phyloP scores from a whole-genome alignment of 169 alveolate genomes.

The Pseudocohnilembus persalinus region DNA sequence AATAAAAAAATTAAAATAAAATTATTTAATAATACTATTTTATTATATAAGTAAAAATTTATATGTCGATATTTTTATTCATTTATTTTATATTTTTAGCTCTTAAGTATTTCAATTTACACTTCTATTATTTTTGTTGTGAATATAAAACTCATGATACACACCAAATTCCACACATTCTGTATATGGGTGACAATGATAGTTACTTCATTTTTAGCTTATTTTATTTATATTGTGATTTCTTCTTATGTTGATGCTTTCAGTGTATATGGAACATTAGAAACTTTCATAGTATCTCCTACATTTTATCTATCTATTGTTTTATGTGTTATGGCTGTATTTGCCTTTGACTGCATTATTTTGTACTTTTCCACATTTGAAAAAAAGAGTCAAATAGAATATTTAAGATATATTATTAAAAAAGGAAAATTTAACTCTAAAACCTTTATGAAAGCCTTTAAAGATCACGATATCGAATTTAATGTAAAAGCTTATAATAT shows the following conservation, averaged over 20 bases:
- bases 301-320: conserved; percentile 43
- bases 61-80: too few relatives aligned
- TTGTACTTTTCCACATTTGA: not conserved
- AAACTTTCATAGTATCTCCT: conserved; percentile 34
- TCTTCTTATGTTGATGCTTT: conserved; percentile 13
- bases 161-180: conserved; percentile 33
- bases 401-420: too few relatives aligned
- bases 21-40: too few relatives aligned
- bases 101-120: conserved; percentile 51
- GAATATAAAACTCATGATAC: conserved; percentile 21
- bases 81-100: not conserved
- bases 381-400: not conserved
- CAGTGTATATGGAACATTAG: conserved; percentile 19
- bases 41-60: conserved; percentile 31
- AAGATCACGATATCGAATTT: not conserved
- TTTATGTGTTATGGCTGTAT: conserved; percentile 27
- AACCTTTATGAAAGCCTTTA: not conserved
- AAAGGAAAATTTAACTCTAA: not conserved
- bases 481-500: too few relatives aligned
- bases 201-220: conserved; percentile 33
- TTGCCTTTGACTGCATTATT: conserved; percentile 37
- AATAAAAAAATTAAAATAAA: too few relatives aligned
- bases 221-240: conserved; percentile 26
- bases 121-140: conserved; percentile 63
- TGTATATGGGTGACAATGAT: conserved; percentile 16